phyloP scores from a whole-genome alignment of 1,139 yeast species.

The Hansenula lynferdii region DNA sequence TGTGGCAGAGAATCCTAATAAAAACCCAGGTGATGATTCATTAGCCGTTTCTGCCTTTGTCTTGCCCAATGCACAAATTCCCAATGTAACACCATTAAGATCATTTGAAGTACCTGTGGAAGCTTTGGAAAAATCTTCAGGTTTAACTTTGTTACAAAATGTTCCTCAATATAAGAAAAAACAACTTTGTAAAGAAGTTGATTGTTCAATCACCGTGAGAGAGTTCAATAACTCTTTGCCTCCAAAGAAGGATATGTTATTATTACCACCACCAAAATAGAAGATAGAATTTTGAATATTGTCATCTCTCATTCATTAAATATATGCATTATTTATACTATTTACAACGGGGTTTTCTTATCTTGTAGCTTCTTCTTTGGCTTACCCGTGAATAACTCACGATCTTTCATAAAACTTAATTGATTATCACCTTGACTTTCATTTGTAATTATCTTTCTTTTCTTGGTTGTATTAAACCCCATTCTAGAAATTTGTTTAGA shows the following conservation, averaged over 20 bases:
- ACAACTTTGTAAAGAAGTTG: conserved; percentile 73
- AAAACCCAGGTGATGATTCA: conserved; percentile 33
- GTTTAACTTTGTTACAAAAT: conserved; percentile 72
- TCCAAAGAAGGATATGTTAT: conserved; percentile 23
- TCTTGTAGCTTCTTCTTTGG: background rate
- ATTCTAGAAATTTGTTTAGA: background rate
- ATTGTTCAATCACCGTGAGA: conserved; percentile 77
- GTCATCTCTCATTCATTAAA: background rate
- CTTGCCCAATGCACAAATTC: conserved; percentile 75
- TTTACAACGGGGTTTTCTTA: background rate
- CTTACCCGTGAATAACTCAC: background rate
- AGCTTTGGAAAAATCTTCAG: conserved; percentile 82
- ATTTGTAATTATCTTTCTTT: background rate
- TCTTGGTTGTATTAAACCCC: background rate
- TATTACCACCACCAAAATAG: conserved; percentile 33
- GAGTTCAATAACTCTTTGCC: conserved; percentile 60
- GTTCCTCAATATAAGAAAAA: conserved; percentile 57
- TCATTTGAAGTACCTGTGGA: conserved; percentile 85
- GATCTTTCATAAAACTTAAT: conserved; percentile 1
- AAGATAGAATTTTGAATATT: background rate
- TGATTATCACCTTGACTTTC: background rate
- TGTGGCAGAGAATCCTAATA: conserved; percentile 64
- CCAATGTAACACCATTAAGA: conserved; percentile 64
- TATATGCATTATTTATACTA: background rate
- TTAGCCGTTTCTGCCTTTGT: conserved; percentile 90